Percentiles rank a stretch among this genome's conserved stretches.
phyloP scores from a whole-genome alignment of 2,329 filamentous ascomycete genomes.

The Pseudopyricularia cyperi region DNA sequence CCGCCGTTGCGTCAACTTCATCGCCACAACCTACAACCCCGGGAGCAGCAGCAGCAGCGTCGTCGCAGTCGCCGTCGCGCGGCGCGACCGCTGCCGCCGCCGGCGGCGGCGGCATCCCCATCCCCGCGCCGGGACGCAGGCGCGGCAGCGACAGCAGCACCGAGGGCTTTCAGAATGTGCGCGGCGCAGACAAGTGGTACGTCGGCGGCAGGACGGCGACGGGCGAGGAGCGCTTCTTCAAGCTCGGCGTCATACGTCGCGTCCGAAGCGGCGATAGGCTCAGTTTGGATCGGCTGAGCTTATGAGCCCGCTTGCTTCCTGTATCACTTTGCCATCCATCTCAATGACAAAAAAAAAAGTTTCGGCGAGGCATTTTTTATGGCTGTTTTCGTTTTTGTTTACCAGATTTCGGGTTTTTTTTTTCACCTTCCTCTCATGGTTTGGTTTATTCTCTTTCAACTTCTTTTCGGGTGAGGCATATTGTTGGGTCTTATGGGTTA shows the following conservation, averaged over 20 bases:
- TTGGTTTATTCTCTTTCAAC: no score
- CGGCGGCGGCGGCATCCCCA: constrained; percentile 24
- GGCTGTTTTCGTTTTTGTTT: background rate
- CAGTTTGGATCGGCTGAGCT: constrained; percentile 61
- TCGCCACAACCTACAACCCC: constrained; percentile 5
- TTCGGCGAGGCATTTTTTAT: background rate
- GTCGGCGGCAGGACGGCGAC: constrained; percentile 63
- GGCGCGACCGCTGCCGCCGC: constrained; percentile 10
- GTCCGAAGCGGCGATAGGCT: constrained; percentile 62
- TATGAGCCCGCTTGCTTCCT: constrained; percentile 30
- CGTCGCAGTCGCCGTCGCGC: constrained; percentile 6
- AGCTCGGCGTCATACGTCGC: constrained; percentile 61
- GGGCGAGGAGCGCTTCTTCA: constrained; percentile 74
- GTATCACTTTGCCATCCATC: no score
- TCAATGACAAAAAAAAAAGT: background rate
- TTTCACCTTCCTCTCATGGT: no score
- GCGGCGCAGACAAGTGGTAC: constrained; percentile 68
- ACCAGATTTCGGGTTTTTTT: no score
- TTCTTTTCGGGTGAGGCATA: no score
- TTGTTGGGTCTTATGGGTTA: no score
- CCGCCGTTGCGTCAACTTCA: constrained; percentile 5
- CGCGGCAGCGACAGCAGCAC: constrained; percentile 63
- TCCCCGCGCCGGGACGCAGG: constrained; percentile 25
- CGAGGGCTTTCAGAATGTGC: constrained; percentile 62
- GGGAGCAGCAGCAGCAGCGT: constrained; percentile 2